Evolutionary conservation across 768 basidiomycete genomes (phyloP).

Genomic region (Russula brevipes): DNA sequence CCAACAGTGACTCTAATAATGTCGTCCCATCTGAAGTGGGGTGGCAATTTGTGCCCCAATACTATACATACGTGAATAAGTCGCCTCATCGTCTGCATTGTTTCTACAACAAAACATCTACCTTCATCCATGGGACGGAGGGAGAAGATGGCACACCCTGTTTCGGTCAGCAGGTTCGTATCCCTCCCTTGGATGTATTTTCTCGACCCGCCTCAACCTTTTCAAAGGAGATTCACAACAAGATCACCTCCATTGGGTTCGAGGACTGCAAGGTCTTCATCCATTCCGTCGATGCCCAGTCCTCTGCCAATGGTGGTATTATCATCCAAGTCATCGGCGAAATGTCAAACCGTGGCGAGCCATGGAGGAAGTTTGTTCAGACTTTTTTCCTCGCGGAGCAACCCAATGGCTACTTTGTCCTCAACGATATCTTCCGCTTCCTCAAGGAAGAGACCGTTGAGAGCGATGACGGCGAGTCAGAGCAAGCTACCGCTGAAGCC

Average conservation of each 20-base stretch:
- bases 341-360: constrained; percentile 87
- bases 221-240: constrained; percentile 88
- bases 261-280: constrained; percentile 98
- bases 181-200: background rate
- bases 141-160: constrained; percentile 89
- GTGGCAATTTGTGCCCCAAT: constrained; percentile 99
- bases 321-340: constrained; percentile 99
- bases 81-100: constrained; percentile 94
- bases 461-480: constrained; percentile 50
- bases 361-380: constrained; percentile 98
- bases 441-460: constrained; percentile 92
- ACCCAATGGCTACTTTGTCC: constrained; percentile 97
- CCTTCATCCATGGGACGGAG: constrained; percentile 95
- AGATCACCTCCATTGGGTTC: constrained; percentile 91
- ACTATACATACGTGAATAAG: constrained; percentile 99
- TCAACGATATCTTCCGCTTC: constrained; percentile 99
- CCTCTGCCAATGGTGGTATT: constrained; percentile 90
- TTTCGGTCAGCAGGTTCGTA: constrained; percentile 84
- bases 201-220: constrained; percentile 9
- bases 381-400: constrained; percentile 99
- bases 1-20: constrained; percentile 41
- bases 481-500: constrained; percentile 31
- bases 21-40: constrained; percentile 93
- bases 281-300: constrained; percentile 96
- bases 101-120: constrained; percentile 97